Conservation (phyloP, 257 asterid species). For the Solanum megistacrolobum region DNA sequence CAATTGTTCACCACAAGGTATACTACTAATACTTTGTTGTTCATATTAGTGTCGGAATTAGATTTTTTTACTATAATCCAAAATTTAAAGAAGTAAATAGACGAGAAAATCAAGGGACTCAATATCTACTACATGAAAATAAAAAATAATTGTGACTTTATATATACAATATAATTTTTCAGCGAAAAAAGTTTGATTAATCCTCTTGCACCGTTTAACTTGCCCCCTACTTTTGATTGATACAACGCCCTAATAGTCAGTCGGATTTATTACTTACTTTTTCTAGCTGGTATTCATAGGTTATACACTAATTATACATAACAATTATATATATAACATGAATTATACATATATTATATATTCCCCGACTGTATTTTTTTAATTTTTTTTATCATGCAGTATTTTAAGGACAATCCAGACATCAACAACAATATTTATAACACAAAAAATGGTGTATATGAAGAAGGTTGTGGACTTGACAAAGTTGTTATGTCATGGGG, state of each 20-base stretch:
- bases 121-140: too few relatives aligned
- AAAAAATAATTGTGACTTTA: neutral
- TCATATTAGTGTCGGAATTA: neutral
- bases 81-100: neutral
- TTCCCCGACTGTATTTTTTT: neutral
- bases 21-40: neutral
- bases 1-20: constrained; percentile 29
- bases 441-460: constrained; percentile 15
- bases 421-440: neutral
- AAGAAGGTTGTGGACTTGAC: constrained; percentile 22
- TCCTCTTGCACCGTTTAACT: neutral
- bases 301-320: neutral
- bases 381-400: neutral
- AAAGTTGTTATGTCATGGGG: constrained; percentile 38
- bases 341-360: neutral
- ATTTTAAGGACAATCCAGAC: constrained; percentile 25
- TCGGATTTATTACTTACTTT: neutral
- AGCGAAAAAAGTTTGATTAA: neutral
- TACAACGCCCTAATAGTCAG: too few relatives aligned
- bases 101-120: neutral
- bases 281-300: neutral
- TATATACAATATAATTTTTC: neutral
- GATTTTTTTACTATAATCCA: neutral
- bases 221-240: neutral
- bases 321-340: neutral